Evolutionary conservation across 371 early-diverging fungal genomes (phyloP), one percentile per base, ranked within the genome.

Genomic region (Fennellomyces sp.): DNA sequence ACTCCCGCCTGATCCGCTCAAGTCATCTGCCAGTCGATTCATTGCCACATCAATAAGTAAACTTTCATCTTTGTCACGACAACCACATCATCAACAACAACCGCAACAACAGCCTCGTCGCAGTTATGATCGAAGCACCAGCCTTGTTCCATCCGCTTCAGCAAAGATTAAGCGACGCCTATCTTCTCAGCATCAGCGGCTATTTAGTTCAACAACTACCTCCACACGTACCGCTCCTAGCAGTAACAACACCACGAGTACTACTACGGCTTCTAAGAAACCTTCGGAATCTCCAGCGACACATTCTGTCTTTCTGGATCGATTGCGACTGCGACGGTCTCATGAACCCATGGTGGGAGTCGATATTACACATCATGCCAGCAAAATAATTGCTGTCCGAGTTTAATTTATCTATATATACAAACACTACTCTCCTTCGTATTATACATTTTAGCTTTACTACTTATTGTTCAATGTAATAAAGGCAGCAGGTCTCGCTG

Each of bases 11-110:
- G 51, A 50, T 4, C 33, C 36, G 27, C 59, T 48, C 10, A 50
- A 50, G 15, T 50, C 59, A 2, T 58, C 59, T 33, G 59, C 59
- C 7, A 58, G 59, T 38, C 50, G 59, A n/a, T 58, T 58, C 21
- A 49, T 58, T 13, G 31, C 51, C 30, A 58, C 59, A 11, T 58
- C 59, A 4, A 10, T 58, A 10, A 58, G 59, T n/a, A 49, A 48
- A 26, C 51, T 38, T 12, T 58, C 59, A 15, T 50, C 49, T 1
- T 55, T 42, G 29, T 55, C 52, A 31, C 33, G 52, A 31, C 56
- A 19, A 29, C 28, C 38, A 8, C 19, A 29, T 41, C 42, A 13
- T 55, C 42, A 23, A 17, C 51, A 12, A 2, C 56, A 19, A 25
- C 26, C 10, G 4, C 39, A n/a, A 8, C 52, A 33, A 19, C 52